phyloP scores from a whole-genome alignment of 345 rosid genomes.

The Clausena lansium region DNA sequence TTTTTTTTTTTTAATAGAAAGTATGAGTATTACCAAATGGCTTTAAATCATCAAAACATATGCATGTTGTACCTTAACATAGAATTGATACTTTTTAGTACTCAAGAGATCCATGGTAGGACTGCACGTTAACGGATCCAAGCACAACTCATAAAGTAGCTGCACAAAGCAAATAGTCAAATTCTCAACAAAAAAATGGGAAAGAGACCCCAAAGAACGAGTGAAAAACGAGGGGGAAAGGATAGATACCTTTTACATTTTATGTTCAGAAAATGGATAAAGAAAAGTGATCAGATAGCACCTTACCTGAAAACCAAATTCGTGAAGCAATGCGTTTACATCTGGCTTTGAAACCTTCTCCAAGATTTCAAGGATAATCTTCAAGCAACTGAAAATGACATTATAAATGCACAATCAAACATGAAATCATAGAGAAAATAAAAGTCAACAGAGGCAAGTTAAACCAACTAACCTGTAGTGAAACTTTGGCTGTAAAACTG shows the following conservation, averaged over 20 bases:
- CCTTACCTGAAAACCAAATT: slow-evolving; percentile 87
- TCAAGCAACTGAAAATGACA: slow-evolving; percentile 71
- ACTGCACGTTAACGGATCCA: slow-evolving; percentile 81
- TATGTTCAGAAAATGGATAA: background rate
- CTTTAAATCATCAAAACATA: slow-evolving; percentile 5
- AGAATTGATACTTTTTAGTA: slow-evolving; percentile 78
- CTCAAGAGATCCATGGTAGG: slow-evolving; percentile 86
- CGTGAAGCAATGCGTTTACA: slow-evolving; percentile 74
- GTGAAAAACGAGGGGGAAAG: background rate
- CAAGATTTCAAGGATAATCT: slow-evolving; percentile 86
- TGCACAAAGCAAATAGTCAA: slow-evolving; percentile 33
- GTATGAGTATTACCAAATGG: background rate
- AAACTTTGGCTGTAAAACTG: slow-evolving; percentile 87
- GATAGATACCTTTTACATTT: background rate
- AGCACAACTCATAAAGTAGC: slow-evolving; percentile 81
- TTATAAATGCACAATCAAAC: slow-evolving; percentile 1
- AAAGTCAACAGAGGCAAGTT: slow-evolving; percentile 1
- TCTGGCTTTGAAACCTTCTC: slow-evolving; percentile 78
- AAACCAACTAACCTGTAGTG: slow-evolving; percentile 71
- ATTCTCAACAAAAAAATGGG: background rate
- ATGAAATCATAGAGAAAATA: slow-evolving; percentile 10
- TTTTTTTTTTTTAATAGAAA: no score
- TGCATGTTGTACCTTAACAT: slow-evolving; percentile 52
- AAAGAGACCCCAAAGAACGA: background rate
- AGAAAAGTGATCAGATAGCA: slow-evolving; percentile 7